Evolutionary conservation across 169 alveolate species (phyloP), one percentile per base, ranked within the genome.

Genomic region (Cryptosporidium baileyi): DNA sequence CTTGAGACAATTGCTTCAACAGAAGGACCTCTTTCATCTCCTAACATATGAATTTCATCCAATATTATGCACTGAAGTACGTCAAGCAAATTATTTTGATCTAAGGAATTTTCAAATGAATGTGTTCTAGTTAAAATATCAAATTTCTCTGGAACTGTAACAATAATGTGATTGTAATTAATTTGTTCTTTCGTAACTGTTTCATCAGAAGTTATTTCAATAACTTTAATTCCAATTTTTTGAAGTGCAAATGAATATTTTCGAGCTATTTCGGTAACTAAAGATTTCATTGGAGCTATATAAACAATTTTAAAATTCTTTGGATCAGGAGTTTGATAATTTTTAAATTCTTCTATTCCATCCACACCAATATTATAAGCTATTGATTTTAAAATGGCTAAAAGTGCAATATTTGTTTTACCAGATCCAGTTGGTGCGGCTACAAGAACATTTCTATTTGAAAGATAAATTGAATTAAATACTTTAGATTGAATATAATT

Each of bases 401-500:
- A 92, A 88, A 99, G 90, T 51, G 99, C 99, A 49, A 98, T 97
- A 90, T 98, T 99, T 9, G 99, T 99, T 93, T 99, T 99, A 19
- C 99, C 99, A 7, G 99, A 98, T 4, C 99, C 99, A 1, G 99
- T 98, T 15, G 99, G 99, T 15, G 99, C 99, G 80, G 99, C 97
- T 4, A 98, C 95, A 38, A 98, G 90, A 95, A 98, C 80, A 91
- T 98, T 98, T 88, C 97, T 98, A 80, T 94, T 94, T 43, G 95
- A 94, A 22, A 89, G 89, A 67, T 92, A 96, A 0, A 99, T 99
- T 11, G 93, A 90, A n/a, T 95, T 93, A 80, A 90, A 96, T 8
- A 98, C 99, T 54, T 91, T 90, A 22, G 99, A 94, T 89, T 98
- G 99, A 80, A 98, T 96, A 30, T 96, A 94, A 88, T 98, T 98